These are phyloP conservation scores for Biscogniauxia mediterranea DNA, from an alignment of 2,329 filamentous ascomycete genomes.

Conservation along the genomic window DNA sequence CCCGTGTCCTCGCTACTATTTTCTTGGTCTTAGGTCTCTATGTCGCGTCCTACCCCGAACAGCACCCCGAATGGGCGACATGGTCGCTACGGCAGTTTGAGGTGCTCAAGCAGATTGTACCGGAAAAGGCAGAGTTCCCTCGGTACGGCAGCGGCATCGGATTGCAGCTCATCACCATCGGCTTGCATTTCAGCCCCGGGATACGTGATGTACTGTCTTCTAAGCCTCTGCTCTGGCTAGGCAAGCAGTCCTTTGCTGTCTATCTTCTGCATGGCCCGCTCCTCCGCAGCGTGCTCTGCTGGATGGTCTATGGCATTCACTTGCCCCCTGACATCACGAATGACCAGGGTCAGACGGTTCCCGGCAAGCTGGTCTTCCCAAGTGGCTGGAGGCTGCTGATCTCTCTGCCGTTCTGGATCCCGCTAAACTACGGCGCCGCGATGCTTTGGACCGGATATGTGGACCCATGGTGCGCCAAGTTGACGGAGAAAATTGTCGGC, in stretches of 20 bases:
- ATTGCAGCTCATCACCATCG: slow-evolving; percentile 32
- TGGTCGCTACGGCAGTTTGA: slow-evolving; percentile 51
- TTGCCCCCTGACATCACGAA: slow-evolving; percentile 36
- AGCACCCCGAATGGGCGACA: slow-evolving; percentile 48
- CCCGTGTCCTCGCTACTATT: slow-evolving; percentile 44
- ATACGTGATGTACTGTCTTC: slow-evolving; percentile 53
- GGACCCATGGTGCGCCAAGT: slow-evolving; percentile 48
- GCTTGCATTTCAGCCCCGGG: slow-evolving; percentile 32
- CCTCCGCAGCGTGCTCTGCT: slow-evolving; percentile 57
- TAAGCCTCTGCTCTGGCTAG: slow-evolving; percentile 58
- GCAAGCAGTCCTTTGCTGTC: slow-evolving; percentile 62
- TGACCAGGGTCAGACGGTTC: slow-evolving; percentile 36
- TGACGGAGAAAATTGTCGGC: slow-evolving; percentile 40
- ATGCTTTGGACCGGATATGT: slow-evolving; percentile 53
- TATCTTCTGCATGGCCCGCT: slow-evolving; percentile 63
- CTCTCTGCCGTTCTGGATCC: slow-evolving; percentile 44
- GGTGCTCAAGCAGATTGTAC: slow-evolving; percentile 45
- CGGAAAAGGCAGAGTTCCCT: slow-evolving; percentile 44
- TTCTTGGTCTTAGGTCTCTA: slow-evolving; percentile 53
- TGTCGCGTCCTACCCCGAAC: slow-evolving; percentile 59
- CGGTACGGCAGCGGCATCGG: slow-evolving; percentile 40
- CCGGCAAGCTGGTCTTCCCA: slow-evolving; percentile 39
- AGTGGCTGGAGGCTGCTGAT: slow-evolving; percentile 36
- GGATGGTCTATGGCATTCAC: slow-evolving; percentile 54
- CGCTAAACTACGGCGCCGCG: slow-evolving; percentile 44